A percentile compares a stretch with the other conserved stretches of the same genome.
Evolutionary conservation across 306 rosid genomes (phyloP).

Genomic region (Quercus agrifolia): DNA sequence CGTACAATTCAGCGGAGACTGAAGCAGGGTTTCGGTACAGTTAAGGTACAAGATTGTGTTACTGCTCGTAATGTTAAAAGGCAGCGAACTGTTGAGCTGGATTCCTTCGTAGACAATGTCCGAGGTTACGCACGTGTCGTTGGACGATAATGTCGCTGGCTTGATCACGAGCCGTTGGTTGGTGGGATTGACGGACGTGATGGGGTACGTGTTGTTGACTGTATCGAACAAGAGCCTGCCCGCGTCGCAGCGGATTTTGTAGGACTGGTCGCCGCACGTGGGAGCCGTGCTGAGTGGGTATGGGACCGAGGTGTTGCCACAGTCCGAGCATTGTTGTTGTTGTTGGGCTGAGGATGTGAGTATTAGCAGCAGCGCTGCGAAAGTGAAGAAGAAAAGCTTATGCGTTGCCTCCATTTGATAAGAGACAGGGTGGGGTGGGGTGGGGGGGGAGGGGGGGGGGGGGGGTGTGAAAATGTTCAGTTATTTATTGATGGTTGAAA

Average conservation of each 20-base stretch:
- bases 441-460: neutral
- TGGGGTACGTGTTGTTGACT: constrained; percentile 67
- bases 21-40: constrained; percentile 47
- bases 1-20: constrained; percentile 68
- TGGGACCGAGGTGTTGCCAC: constrained; percentile 64
- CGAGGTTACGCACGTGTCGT: constrained; percentile 52
- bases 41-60: constrained; percentile 76
- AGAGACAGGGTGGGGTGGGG: neutral
- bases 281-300: constrained; percentile 61
- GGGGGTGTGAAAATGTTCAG: neutral
- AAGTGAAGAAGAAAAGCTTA: constrained; percentile 24
- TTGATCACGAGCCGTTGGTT: constrained; percentile 57
- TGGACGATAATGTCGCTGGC: constrained; percentile 39
- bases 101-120: constrained; percentile 58
- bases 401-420: constrained; percentile 22
- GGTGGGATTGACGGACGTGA: constrained; percentile 46
- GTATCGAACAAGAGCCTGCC: constrained; percentile 51
- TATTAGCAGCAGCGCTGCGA: constrained; percentile 30
- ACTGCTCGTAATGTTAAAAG: constrained; percentile 78
- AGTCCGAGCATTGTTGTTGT: constrained; percentile 38
- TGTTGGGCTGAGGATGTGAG: neutral
- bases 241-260: constrained; percentile 57
- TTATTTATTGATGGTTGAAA: no score
- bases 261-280: constrained; percentile 61
- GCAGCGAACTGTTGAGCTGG: constrained; percentile 48